Evolutionary conservation across 1,139 yeast genomes (phyloP), one percentile per base, ranked within the genome.

Genomic region (Blastobotrys petasosporus): DNA sequence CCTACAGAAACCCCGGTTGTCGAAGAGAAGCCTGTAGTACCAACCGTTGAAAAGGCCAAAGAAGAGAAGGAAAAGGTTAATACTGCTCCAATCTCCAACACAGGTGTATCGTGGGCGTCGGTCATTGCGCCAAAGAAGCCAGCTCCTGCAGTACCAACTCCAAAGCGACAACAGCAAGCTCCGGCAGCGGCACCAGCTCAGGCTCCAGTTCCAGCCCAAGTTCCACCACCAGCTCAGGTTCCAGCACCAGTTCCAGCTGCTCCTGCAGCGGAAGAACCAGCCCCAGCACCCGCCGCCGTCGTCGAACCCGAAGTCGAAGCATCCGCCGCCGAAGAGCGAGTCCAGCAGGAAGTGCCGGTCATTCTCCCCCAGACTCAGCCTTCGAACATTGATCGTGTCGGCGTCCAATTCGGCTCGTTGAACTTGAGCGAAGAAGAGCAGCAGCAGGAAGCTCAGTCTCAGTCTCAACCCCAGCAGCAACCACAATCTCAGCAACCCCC

Each of bases 351-450:
- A 33, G 71, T 70, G 40, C 76, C 83, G 53, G 92, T 84, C 51
- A 81, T 82, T 44, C 76, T 84, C 60, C 92, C 92, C 54, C 62
- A 59, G 16, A 65, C 74, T 36, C 70, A 70, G 43, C 62, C 59
- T 33, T 63, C 73, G 41, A 77, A 74, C 58, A 68, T 73, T 51
- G 75, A 75, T 58, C 71, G 77, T 49, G 80, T 79, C 43, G 86
- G 85, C 54, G 83, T 82, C 46, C 82, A 84, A 45, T 82, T 82
- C 58, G 87, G 88, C 45, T 77, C 84, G 13, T 71, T 80, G 63
- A 69, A 78, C 35, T 68, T 67, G 37, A 60, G 62, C 40, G 71
- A 64, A 43, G 60, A 60, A 42, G 65, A 61, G 30, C 55, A 53
- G 43, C 42, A 32, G 13, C 52, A 47, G 45, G 52, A 56, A 36